phyloP scores from a whole-genome alignment of 2,329 filamentous ascomycete genomes.

The Paecilomyces dactylethromorphus region DNA sequence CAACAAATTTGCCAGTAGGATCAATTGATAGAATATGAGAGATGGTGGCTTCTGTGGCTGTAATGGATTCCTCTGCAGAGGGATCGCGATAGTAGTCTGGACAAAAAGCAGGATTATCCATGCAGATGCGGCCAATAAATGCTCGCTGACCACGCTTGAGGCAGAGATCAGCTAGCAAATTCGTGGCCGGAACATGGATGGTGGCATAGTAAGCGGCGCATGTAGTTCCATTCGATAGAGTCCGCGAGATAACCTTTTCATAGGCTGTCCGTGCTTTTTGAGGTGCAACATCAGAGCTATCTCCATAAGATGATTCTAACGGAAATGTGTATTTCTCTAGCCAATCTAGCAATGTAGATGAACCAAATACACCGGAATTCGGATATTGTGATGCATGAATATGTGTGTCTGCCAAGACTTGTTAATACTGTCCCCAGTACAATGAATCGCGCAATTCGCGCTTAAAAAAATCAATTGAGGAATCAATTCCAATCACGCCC shows the following conservation, averaged over 20 bases:
- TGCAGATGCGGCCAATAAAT: constrained; percentile 89
- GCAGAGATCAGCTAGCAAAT: constrained; percentile 80
- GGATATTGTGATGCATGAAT: constrained; percentile 94
- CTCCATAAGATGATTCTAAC: constrained; percentile 68
- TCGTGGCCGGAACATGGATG: constrained; percentile 79
- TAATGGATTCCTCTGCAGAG: constrained; percentile 51
- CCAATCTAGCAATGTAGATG: constrained; percentile 89
- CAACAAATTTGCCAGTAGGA: constrained; percentile 55
- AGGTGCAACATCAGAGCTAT: constrained; percentile 17
- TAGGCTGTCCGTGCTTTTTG: constrained; percentile 52
- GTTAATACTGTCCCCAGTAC: constrained; percentile 2
- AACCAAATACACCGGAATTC: constrained; percentile 89
- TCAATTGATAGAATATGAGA: constrained; percentile 62
- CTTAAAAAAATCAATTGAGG: not conserved
- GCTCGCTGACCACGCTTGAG: constrained; percentile 75
- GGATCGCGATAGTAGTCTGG: constrained; percentile 77
- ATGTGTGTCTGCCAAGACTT: constrained; percentile 69
- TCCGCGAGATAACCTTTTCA: constrained; percentile 67
- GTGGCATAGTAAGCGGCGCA: constrained; percentile 94
- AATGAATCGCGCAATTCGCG: not conserved
- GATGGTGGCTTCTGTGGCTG: constrained; percentile 54
- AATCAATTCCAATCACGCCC: not conserved
- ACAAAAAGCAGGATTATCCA: constrained; percentile 64
- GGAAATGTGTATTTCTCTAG: constrained; percentile 92
- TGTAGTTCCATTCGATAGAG: constrained; percentile 84